Evolutionary conservation across 164 flowering plant genomes (phyloP).

Genomic region (Aristolochia fimbriata): DNA sequence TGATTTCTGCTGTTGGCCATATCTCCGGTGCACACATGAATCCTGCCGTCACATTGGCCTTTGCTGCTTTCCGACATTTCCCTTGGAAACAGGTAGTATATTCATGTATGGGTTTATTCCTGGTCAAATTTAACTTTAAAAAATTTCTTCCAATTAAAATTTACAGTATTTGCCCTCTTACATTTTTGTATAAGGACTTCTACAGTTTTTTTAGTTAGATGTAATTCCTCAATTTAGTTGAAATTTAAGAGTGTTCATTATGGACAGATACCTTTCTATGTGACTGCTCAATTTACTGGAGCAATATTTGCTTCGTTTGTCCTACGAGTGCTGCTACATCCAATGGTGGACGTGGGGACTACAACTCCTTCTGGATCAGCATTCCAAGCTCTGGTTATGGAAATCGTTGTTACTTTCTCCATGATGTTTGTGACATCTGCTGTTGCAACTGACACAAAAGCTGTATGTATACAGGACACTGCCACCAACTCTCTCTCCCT

Average conservation of each 20-base stretch:
- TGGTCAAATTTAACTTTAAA: no score
- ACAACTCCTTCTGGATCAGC: conserved; percentile 62
- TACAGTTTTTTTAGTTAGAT: no score
- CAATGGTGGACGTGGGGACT: conserved; percentile 46
- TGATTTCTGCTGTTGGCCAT: conserved; percentile 85
- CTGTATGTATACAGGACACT: conserved; percentile 25
- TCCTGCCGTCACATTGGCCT: conserved; percentile 78
- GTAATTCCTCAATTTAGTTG: background rate
- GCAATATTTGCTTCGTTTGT: conserved; percentile 42
- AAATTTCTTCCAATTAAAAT: no score
- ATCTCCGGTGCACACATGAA: conserved; percentile 92
- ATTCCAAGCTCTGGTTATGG: conserved; percentile 57
- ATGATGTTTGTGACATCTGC: conserved; percentile 86
- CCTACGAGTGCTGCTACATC: conserved; percentile 39
- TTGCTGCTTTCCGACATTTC: conserved; percentile 45
- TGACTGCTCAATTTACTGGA: conserved; percentile 63
- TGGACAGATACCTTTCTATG: conserved; percentile 59
- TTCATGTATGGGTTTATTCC: background rate
- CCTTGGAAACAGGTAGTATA: conserved; percentile 9
- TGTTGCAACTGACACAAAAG: conserved; percentile 76
- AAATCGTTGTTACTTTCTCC: conserved; percentile 57
- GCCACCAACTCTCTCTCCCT: background rate
- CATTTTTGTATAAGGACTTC: background rate
- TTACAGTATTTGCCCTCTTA: background rate
- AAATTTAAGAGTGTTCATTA: background rate